These are phyloP conservation scores for Trichoderma harzianum DNA, from an alignment of 2,329 filamentous ascomycete genomes.

Conservation along the genomic window DNA sequence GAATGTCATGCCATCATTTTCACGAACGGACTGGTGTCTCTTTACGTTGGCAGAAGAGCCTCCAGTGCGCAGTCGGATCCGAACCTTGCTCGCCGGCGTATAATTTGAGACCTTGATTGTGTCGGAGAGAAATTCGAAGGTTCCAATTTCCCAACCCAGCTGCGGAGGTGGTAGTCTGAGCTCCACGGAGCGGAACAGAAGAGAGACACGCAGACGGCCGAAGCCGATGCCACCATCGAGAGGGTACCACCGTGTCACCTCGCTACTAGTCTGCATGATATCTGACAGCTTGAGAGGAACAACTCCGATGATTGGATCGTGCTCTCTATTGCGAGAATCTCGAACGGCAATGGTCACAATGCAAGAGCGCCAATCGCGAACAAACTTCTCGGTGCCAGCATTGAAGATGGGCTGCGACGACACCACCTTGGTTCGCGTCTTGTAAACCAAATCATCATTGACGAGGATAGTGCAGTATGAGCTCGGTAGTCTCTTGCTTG, in stretches of 20 bases:
- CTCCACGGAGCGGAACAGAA: conserved; percentile 88
- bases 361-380: conserved; percentile 87
- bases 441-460: conserved; percentile 88
- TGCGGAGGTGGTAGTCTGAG: conserved; percentile 79
- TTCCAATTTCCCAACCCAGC: conserved; percentile 92
- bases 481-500: conserved; percentile 74
- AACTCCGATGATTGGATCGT: conserved; percentile 91
- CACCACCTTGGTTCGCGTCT: conserved; percentile 90
- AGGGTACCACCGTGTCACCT: conserved; percentile 91
- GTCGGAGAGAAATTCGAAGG: conserved; percentile 80
- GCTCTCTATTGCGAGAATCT: conserved; percentile 83
- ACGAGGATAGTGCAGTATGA: conserved; percentile 90
- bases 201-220: conserved; percentile 80
- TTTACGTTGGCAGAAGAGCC: conserved; percentile 73
- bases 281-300: conserved; percentile 85
- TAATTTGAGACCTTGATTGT: conserved; percentile 64
- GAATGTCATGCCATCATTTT: conserved; percentile 51
- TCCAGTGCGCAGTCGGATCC: conserved; percentile 77
- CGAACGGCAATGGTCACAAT: conserved; percentile 86
- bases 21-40: conserved; percentile 58
- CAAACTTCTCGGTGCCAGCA: conserved; percentile 86
- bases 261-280: conserved; percentile 80
- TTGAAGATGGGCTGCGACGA: conserved; percentile 97
- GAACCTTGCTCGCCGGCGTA: conserved; percentile 62
- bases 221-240: conserved; percentile 92